Evolutionary conservation across 805 yeast species (phyloP).

Genomic region (Groenewaldozyma tartarivorans): DNA sequence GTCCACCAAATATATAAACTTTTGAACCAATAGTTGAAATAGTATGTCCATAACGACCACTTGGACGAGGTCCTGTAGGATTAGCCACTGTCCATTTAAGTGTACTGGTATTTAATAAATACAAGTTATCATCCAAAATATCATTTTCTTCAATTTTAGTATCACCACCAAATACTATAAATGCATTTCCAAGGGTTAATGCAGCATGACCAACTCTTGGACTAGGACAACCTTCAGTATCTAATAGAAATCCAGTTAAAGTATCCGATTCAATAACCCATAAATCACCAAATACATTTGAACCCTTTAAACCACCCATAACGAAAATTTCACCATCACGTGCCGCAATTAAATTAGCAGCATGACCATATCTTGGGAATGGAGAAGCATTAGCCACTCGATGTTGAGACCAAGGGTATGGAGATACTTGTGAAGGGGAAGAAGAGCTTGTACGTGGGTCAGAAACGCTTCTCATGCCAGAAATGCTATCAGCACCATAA

Average conservation of each 20-base stretch:
- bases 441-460: slow-evolving; percentile 1
- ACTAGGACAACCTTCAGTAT: slow-evolving; percentile 74
- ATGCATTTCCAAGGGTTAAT: slow-evolving; percentile 88
- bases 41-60: slow-evolving; percentile 92
- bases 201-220: slow-evolving; percentile 96
- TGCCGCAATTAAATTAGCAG: slow-evolving; percentile 66
- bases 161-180: slow-evolving; percentile 93
- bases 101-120: slow-evolving; percentile 73
- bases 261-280: slow-evolving; percentile 69
- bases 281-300: slow-evolving; percentile 87
- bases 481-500: not conserved
- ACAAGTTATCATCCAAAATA: slow-evolving; percentile 80
- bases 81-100: slow-evolving; percentile 72
- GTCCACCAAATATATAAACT: slow-evolving; percentile 90
- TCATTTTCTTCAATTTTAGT: slow-evolving; percentile 61
- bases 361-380: slow-evolving; percentile 91
- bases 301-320: slow-evolving; percentile 93
- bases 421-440: slow-evolving; percentile 11
- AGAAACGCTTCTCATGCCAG: not conserved
- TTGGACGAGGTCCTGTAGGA: slow-evolving; percentile 67
- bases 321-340: slow-evolving; percentile 74
- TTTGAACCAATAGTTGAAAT: slow-evolving; percentile 59
- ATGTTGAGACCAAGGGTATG: slow-evolving; percentile 28
- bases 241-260: slow-evolving; percentile 46
- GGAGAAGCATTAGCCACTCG: slow-evolving; percentile 47